phyloP scores from a whole-genome alignment of 1,284 basidiomycete species.

The Rhodotorula sp. region DNA sequence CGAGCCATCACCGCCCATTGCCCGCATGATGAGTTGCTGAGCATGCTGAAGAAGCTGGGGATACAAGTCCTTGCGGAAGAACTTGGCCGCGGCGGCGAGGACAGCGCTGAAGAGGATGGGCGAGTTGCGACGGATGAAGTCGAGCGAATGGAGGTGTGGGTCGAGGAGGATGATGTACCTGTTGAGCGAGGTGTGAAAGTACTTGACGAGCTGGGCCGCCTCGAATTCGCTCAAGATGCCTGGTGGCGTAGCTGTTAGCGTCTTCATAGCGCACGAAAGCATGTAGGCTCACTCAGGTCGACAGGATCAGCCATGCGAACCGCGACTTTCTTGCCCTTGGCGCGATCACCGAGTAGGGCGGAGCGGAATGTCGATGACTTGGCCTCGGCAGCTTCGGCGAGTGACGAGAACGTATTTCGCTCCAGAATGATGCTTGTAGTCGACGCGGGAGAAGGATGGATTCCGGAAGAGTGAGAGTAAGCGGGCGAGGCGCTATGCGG shows the following conservation, averaged over 20 bases:
- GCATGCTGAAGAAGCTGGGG: constrained; percentile 64
- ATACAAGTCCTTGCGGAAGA: constrained; percentile 70
- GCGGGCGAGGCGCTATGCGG: constrained; percentile 1
- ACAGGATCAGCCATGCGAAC: constrained; percentile 21
- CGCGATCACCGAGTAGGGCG: not conserved
- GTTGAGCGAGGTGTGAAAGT: constrained; percentile 71
- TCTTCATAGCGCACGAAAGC: too few relatives aligned
- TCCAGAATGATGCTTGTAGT: not conserved
- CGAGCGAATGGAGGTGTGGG: constrained; percentile 53
- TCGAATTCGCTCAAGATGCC: constrained; percentile 22
- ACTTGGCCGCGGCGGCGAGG: constrained; percentile 78
- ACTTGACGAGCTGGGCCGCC: constrained; percentile 13
- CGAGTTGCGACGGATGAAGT: constrained; percentile 63
- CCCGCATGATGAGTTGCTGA: constrained; percentile 65
- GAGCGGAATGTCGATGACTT: not conserved
- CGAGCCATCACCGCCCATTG: constrained; percentile 70
- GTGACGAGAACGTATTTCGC: not conserved
- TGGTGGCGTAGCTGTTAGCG: not conserved
- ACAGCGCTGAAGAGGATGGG: constrained; percentile 77
- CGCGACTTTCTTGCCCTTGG: not conserved
- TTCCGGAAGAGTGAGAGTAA: not conserved
- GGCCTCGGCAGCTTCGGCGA: constrained; percentile 4
- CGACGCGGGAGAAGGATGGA: not conserved
- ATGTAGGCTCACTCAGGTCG: constrained; percentile 8
- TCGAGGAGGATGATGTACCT: constrained; percentile 82